Evolutionary conservation across 768 basidiomycete genomes (phyloP).

Genomic region (Multifurca ochricompacta): DNA sequence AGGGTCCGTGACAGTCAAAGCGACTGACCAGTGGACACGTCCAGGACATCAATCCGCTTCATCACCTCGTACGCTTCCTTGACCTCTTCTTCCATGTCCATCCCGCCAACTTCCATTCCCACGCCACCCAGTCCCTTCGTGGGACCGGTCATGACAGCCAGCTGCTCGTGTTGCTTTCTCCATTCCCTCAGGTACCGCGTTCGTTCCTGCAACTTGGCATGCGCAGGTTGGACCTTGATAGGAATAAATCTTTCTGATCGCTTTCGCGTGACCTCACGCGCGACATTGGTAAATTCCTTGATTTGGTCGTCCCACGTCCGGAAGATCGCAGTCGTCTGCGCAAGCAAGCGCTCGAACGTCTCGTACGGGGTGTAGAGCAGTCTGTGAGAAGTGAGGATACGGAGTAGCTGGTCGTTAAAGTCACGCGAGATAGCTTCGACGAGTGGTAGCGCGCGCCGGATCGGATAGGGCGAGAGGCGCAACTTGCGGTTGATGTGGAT

Average conservation of each 20-base stretch:
- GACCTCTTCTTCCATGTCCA: constrained; percentile 98
- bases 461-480: constrained; percentile 92
- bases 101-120: constrained; percentile 73
- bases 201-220: constrained; percentile 85
- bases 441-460: constrained; percentile 89
- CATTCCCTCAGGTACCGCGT: constrained; percentile 82
- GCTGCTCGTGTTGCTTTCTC: constrained; percentile 95
- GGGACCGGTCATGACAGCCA: constrained; percentile 95
- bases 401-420: constrained; percentile 91
- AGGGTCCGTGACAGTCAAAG: no score
- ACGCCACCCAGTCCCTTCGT: constrained; percentile 75
- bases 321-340: constrained; percentile 59
- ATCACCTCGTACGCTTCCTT: constrained; percentile 95
- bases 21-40: constrained; percentile 78
- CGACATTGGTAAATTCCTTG: constrained; percentile 63
- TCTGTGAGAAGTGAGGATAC: constrained; percentile 85
- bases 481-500: constrained; percentile 93
- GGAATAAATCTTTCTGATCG: constrained; percentile 91
- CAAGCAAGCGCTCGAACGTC: constrained; percentile 82
- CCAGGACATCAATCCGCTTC: constrained; percentile 92
- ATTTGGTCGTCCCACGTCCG: constrained; percentile 55
- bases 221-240: constrained; percentile 88
- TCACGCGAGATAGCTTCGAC: constrained; percentile 98
- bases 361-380: constrained; percentile 92
- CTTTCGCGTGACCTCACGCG: constrained; percentile 85